Conservation (phyloP, 179 eudicot species). For the Heliamphora pulchella region DNA sequence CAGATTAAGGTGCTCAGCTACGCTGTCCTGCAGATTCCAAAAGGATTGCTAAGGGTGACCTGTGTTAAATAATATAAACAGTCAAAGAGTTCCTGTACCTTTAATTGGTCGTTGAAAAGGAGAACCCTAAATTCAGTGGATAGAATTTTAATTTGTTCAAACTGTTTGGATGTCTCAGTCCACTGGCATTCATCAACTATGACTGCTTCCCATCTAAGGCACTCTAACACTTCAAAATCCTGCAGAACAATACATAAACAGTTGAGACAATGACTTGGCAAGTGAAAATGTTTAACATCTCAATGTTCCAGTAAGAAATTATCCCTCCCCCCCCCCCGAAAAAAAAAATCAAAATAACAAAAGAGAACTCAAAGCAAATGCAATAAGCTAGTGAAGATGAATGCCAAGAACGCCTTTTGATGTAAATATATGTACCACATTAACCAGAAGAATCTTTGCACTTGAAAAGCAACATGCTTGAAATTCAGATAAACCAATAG, state of each 20-base stretch:
- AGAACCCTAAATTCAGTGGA: slow-evolving; percentile 44
- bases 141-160: slow-evolving; percentile 38
- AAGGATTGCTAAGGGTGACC: slow-evolving; percentile 15
- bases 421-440: background rate
- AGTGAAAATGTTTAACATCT: background rate
- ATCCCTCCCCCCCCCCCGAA: no score
- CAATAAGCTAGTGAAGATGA: background rate
- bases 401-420: background rate
- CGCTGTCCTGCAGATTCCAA: slow-evolving; percentile 46
- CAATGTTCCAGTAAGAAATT: background rate
- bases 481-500: background rate
- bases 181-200: slow-evolving; percentile 56
- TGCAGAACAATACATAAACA: slow-evolving; percentile 28
- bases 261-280: background rate
- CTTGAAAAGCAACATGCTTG: background rate
- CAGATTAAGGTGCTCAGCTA: slow-evolving; percentile 37
- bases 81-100: slow-evolving; percentile 30
- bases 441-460: slow-evolving; percentile 2
- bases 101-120: slow-evolving; percentile 42
- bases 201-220: slow-evolving; percentile 58
- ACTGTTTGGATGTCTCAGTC: slow-evolving; percentile 23
- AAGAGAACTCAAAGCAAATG: background rate
- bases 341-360: no score
- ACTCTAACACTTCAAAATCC: slow-evolving; percentile 46
- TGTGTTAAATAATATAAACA: background rate